Evolutionary conservation across 768 basidiomycete genomes (phyloP).

Genomic region (Cystofilobasidium bisporidii): DNA sequence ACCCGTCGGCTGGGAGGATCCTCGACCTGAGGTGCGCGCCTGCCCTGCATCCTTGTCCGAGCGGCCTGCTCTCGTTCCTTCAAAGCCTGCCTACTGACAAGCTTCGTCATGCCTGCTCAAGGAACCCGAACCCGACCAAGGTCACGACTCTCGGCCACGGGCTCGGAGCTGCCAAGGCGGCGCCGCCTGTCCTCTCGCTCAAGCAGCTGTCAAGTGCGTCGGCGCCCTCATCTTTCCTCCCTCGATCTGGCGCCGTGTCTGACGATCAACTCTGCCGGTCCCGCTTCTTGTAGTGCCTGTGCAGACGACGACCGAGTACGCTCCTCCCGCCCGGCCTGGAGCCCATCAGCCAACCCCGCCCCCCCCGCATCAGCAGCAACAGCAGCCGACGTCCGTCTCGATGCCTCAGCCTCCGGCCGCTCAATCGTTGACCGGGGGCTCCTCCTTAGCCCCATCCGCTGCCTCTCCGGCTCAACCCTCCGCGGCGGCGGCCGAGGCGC

Average conservation of each 20-base stretch:
- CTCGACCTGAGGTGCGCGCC: conserved; percentile 40
- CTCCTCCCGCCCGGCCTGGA: conserved; percentile 33
- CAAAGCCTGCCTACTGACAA: too few species aligned
- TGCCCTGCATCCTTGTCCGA: too few species aligned
- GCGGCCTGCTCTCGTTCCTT: too few species aligned
- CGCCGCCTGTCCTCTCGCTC: conserved; percentile 11
- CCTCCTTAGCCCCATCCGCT: too few species aligned
- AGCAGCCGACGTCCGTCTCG: conserved; percentile 19
- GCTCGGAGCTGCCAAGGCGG: conserved; percentile 17
- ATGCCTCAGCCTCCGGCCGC: not conserved
- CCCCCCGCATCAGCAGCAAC: conserved; percentile 29
- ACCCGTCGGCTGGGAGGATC: conserved; percentile 48
- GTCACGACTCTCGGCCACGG: conserved; percentile 24
- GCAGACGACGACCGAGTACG: conserved; percentile 39
- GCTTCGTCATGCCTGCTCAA: too few species aligned
- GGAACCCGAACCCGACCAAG: conserved; percentile 16
- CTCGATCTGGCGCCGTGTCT: not conserved
- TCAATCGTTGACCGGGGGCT: too few species aligned
- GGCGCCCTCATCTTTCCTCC: not conserved
- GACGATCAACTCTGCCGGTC: not conserved
- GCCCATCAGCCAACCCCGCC: conserved; percentile 29
- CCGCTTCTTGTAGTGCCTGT: conserved; percentile 5
- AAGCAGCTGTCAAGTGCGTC: conserved; percentile 2
- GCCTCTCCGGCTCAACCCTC: not conserved
- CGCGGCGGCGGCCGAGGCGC: not conserved